These are phyloP conservation scores for Rhizopus arrhizus DNA, from an alignment of 371 early-diverging fungal genomes.

Conservation along the genomic window DNA sequence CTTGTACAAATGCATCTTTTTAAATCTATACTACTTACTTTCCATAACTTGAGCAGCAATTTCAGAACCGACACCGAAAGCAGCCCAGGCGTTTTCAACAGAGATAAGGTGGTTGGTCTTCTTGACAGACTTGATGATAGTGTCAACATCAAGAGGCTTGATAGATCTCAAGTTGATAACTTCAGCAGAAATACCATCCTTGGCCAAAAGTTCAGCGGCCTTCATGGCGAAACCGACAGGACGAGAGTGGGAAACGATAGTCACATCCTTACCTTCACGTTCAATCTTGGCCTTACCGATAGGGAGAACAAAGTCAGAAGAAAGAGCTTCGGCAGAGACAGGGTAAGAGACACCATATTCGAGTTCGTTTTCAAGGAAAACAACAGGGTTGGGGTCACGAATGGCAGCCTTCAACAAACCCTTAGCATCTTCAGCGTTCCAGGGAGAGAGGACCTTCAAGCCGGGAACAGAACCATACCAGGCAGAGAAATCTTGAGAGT, in stretches of 20 bases:
- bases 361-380: constrained; percentile 98
- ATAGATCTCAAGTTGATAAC: constrained; percentile 99
- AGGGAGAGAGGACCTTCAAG: constrained; percentile 98
- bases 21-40: constrained; percentile 37
- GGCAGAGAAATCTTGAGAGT: constrained; percentile 98
- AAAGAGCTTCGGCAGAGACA: constrained; percentile 79
- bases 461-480: constrained; percentile 99
- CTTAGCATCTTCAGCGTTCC: constrained; percentile 97
- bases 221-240: constrained; percentile 89
- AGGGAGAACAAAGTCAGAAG: constrained; percentile 87
- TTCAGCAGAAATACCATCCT: constrained; percentile 83
- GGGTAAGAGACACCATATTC: constrained; percentile 95
- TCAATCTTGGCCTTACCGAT: constrained; percentile 98
- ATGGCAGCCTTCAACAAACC: constrained; percentile 97
- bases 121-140: constrained; percentile 91
- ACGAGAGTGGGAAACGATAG: constrained; percentile 95
- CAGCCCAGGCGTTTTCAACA: constrained; percentile 98
- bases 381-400: constrained; percentile 98
- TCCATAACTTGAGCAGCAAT: constrained; percentile 97
- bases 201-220: constrained; percentile 88
- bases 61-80: constrained; percentile 97
- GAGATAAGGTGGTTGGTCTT: constrained; percentile 98
- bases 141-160: constrained; percentile 94
- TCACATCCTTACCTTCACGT: constrained; percentile 89
- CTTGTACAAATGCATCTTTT: background rate